A percentile compares a stretch with the other conserved stretches of the same genome.
These are phyloP conservation scores for Ogataea polymorpha DNA, from an alignment of 805 yeast genomes.

Conservation along the genomic window DNA sequence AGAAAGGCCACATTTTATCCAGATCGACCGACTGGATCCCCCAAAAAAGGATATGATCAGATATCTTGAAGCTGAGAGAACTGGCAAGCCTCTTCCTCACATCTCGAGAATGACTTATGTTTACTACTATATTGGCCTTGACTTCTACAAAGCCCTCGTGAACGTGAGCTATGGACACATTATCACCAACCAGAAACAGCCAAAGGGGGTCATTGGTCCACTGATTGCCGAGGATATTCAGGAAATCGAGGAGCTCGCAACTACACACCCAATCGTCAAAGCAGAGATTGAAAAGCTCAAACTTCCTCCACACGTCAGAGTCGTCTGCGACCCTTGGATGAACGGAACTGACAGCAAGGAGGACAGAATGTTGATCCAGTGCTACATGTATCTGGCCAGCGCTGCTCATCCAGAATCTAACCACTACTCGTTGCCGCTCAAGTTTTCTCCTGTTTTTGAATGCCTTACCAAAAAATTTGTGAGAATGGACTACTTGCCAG, in stretches of 20 bases:
- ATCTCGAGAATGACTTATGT: slow-evolving; percentile 68
- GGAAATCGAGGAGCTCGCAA: slow-evolving; percentile 49
- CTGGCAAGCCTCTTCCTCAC: slow-evolving; percentile 48
- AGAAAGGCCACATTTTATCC: slow-evolving; percentile 59
- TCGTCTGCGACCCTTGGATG: slow-evolving; percentile 80
- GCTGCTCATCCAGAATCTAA: slow-evolving; percentile 68
- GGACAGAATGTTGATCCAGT: slow-evolving; percentile 61
- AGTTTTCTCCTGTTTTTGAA: slow-evolving; percentile 72
- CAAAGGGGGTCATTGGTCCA: slow-evolving; percentile 69
- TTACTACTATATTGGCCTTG: slow-evolving; percentile 55
- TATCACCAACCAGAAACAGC: slow-evolving; percentile 52
- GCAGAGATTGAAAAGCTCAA: slow-evolving; percentile 68
- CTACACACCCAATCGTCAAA: slow-evolving; percentile 52
- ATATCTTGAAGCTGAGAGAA: slow-evolving; percentile 65
- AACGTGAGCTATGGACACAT: slow-evolving; percentile 62
- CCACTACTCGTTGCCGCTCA: slow-evolving; percentile 72
- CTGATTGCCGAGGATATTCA: slow-evolving; percentile 61
- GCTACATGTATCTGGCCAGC: slow-evolving; percentile 69
- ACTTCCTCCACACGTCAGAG: slow-evolving; percentile 51
- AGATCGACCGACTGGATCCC: slow-evolving; percentile 70
- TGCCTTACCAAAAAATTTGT: slow-evolving; percentile 56
- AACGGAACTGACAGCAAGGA: slow-evolving; percentile 70
- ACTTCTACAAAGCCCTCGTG: slow-evolving; percentile 68
- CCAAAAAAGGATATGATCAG: slow-evolving; percentile 70
- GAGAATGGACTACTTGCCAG: slow-evolving; percentile 72